Evolutionary conservation across 106 monocot species (phyloP).

Genomic region (Dioscorea alata): DNA sequence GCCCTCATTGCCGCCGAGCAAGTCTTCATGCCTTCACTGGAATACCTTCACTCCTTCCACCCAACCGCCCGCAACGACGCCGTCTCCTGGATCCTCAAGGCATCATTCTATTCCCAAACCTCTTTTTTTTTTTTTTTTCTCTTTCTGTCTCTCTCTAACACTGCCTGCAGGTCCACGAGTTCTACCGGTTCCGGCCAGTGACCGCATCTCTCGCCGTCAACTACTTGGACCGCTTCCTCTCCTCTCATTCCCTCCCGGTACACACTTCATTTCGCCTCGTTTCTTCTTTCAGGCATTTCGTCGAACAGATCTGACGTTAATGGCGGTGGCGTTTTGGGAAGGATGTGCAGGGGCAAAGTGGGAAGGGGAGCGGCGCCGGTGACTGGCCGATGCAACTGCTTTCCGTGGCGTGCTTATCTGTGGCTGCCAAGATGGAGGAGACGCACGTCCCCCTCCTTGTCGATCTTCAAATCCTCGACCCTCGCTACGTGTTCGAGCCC

Average conservation of each 20-base stretch:
- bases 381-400: constrained; percentile 71
- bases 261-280: too few relatives aligned
- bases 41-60: neutral
- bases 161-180: constrained; percentile 33
- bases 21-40: neutral
- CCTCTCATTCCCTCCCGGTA: constrained; percentile 44
- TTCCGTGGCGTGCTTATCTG: constrained; percentile 70
- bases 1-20: neutral
- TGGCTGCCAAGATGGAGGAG: constrained; percentile 93
- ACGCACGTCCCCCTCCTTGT: constrained; percentile 49
- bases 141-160: neutral
- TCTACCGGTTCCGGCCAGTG: constrained; percentile 50
- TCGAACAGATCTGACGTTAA: too few relatives aligned
- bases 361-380: neutral
- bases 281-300: too few relatives aligned
- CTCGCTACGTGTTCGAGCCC: constrained; percentile 52
- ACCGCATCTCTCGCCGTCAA: constrained; percentile 64
- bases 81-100: constrained; percentile 3
- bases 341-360: neutral
- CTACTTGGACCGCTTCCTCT: constrained; percentile 85
- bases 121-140: neutral
- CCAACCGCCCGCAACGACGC: neutral
- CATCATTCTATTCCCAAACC: neutral
- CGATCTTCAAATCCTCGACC: constrained; percentile 46
- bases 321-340: too few relatives aligned